A percentile compares a stretch with the other conserved stretches of the same genome.
These are phyloP conservation scores for Selaginella tamariscina DNA, from an alignment of 75 land plant genomes.

Conservation along the genomic window DNA sequence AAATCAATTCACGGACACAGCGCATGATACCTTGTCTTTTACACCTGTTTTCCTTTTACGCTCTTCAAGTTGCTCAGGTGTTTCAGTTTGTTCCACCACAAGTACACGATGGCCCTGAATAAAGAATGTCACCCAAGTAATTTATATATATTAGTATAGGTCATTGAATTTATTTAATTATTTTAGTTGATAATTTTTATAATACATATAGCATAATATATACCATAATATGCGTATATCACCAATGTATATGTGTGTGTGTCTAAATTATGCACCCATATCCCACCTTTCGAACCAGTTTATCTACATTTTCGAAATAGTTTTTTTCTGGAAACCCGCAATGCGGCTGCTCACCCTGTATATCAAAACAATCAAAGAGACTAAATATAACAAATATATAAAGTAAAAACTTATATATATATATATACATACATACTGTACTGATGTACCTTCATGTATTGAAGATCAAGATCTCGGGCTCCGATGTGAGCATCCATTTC, in stretches of 20 bases:
- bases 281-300: slow-evolving; percentile 74
- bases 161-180: no score
- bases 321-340: slow-evolving; percentile 98
- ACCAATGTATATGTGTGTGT: no score
- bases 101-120: slow-evolving; percentile 82
- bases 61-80: slow-evolving; percentile 87
- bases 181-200: no score
- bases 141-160: no score
- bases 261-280: background rate
- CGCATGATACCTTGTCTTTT: slow-evolving; percentile 60
- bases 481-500: slow-evolving; percentile 99
- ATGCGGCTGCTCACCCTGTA: slow-evolving; percentile 94
- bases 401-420: no score
- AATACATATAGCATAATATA: no score
- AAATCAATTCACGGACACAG: background rate
- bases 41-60: slow-evolving; percentile 67
- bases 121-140: background rate
- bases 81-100: slow-evolving; percentile 93
- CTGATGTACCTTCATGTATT: slow-evolving; percentile 83
- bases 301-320: slow-evolving; percentile 72
- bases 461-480: slow-evolving; percentile 83
- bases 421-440: no score
- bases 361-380: background rate
- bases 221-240: no score
- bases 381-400: background rate